A percentile compares a stretch with the other conserved stretches of the same genome.
These are phyloP conservation scores for Ophiostoma populinum DNA, from an alignment of 2,329 filamentous ascomycete species.

Conservation along the genomic window DNA sequence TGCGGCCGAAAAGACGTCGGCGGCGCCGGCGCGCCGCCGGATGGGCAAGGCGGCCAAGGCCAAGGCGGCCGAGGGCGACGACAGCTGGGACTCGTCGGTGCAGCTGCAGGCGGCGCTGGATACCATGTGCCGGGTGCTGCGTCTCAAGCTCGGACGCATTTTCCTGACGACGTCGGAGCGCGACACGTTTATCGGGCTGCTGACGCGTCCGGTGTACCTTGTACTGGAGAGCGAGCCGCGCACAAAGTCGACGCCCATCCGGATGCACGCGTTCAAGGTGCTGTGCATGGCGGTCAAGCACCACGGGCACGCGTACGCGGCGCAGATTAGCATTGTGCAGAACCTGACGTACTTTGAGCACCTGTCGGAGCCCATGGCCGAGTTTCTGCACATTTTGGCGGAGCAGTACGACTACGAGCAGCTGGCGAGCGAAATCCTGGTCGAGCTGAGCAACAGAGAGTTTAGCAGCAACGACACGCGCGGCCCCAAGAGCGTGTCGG, in stretches of 20 bases:
- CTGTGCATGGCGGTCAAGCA: conserved; percentile 94
- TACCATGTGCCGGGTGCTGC: conserved; percentile 89
- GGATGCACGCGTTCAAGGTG: conserved; percentile 96
- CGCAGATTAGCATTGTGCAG: conserved; percentile 95
- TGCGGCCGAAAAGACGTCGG: conserved; percentile 71
- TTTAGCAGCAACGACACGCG: conserved; percentile 94
- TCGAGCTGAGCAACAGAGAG: conserved; percentile 91
- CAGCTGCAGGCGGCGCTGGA: conserved; percentile 83
- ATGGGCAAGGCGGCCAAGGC: conserved; percentile 57
- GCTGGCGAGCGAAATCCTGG: conserved; percentile 78
- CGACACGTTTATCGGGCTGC: conserved; percentile 82
- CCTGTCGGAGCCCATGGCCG: conserved; percentile 96
- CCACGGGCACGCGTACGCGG: conserved; percentile 89
- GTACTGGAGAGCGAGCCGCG: conserved; percentile 87
- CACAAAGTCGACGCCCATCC: conserved; percentile 72
- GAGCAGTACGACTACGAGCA: conserved; percentile 98
- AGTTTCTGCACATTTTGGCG: conserved; percentile 86
- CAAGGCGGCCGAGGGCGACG: conserved; percentile 46
- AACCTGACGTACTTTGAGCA: conserved; percentile 98
- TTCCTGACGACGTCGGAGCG: conserved; percentile 93
- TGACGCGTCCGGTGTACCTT: conserved; percentile 86
- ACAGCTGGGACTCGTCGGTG: conserved; percentile 70
- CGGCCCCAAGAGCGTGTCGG: conserved; percentile 89
- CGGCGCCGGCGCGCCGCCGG: too few species aligned
- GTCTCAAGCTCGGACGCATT: conserved; percentile 78